These are phyloP conservation scores for Cystofilobasidium ferigula DNA, from an alignment of 768 basidiomycete genomes.

Conservation along the genomic window DNA sequence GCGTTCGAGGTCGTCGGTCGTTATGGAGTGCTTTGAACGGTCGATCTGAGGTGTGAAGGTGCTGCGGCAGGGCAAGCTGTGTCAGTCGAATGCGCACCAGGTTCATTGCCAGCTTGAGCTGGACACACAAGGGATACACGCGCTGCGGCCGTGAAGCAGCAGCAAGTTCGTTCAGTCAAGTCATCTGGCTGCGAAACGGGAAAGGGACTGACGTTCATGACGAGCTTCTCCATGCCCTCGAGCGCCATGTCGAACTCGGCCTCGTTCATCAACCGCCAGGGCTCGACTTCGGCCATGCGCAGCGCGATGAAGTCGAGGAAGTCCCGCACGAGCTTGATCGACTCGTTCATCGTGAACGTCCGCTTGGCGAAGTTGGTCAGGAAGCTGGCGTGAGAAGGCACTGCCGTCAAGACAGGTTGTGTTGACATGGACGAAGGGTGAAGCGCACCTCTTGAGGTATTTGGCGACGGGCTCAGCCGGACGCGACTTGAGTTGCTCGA, in stretches of 20 bases:
- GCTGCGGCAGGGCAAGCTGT: conserved; percentile 41
- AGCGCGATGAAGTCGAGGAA: conserved; percentile 87
- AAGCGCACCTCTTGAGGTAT: conserved; percentile 81
- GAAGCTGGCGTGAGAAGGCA: conserved; percentile 52
- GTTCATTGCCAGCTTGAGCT: background rate
- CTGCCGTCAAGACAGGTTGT: no score
- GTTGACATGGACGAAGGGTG: background rate
- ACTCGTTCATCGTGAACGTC: conserved; percentile 82
- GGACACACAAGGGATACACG: conserved; percentile 15
- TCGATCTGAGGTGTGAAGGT: conserved; percentile 38
- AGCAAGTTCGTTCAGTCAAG: no score
- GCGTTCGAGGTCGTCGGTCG: conserved; percentile 89
- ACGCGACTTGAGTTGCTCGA: conserved; percentile 55
- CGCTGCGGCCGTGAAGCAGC: no score
- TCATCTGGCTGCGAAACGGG: no score
- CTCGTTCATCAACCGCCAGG: conserved; percentile 65
- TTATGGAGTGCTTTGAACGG: conserved; percentile 59
- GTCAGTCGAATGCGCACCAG: background rate
- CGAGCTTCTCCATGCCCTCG: conserved; percentile 99
- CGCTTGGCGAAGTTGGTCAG: conserved; percentile 84
- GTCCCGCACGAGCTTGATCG: conserved; percentile 89
- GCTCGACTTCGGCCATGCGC: conserved; percentile 54
- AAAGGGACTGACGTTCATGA: conserved; percentile 77
- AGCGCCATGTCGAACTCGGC: conserved; percentile 88
- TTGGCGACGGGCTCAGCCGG: conserved; percentile 85